Conservation (phyloP, 768 basidiomycete species). For the Trametes elegans region DNA sequence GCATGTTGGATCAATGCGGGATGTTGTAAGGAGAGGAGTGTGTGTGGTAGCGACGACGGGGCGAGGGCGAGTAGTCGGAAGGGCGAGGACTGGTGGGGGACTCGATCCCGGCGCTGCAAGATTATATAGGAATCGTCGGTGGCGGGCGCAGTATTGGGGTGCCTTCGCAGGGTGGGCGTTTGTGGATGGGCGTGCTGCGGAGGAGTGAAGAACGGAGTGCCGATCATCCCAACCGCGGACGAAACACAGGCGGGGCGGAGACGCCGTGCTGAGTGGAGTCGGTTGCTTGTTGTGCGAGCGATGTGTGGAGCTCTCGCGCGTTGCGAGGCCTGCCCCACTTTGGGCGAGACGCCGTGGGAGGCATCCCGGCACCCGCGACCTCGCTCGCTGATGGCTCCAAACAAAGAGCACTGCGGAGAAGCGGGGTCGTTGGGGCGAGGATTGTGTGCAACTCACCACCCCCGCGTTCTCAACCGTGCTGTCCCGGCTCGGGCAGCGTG, state of each 20-base stretch:
- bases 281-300: neutral
- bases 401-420: neutral
- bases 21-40: neutral
- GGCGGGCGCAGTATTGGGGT: constrained; percentile 2
- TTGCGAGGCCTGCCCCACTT: constrained; percentile 6
- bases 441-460: constrained; percentile 6
- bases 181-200: neutral
- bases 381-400: neutral
- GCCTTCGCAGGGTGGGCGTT: neutral
- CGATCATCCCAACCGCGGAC: neutral
- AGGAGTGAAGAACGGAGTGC: neutral
- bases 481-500: neutral
- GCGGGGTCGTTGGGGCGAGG: neutral
- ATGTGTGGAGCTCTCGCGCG: constrained; percentile 6
- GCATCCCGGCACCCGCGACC: no score
- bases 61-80: neutral
- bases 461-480: constrained; percentile 1
- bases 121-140: neutral
- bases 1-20: neutral
- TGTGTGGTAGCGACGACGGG: neutral
- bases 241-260: neutral
- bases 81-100: no score
- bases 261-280: constrained; percentile 3
- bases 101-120: no score
- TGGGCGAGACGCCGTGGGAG: no score